Conservation (phyloP, 208 protist species). For the Acanthamoeba polyphaga region DNA sequence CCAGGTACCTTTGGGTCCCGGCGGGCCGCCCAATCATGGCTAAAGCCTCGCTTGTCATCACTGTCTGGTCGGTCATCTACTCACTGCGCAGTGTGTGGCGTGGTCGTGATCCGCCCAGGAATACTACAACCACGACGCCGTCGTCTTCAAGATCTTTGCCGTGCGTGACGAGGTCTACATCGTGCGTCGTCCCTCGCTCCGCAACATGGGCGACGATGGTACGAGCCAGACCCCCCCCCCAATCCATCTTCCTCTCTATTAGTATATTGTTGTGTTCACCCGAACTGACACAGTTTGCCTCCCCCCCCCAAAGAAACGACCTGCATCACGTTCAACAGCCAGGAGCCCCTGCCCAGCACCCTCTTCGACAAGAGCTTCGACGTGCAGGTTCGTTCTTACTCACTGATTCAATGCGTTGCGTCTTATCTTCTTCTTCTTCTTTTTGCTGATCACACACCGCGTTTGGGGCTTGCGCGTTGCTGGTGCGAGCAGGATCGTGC, state of each 20-base stretch:
- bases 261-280: neutral
- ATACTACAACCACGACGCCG: constrained; percentile 81
- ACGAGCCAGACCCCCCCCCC: neutral
- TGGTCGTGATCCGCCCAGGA: constrained; percentile 62
- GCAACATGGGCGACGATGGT: constrained; percentile 67
- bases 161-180: constrained; percentile 78
- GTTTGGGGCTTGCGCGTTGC: neutral
- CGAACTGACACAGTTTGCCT: neutral
- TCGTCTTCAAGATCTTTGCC: constrained; percentile 83
- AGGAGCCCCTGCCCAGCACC: constrained; percentile 76
- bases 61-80: neutral
- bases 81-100: neutral
- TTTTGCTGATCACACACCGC: neutral
- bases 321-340: constrained; percentile 81
- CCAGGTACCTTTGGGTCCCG: neutral
- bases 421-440: too few species aligned
- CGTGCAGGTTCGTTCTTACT: neutral
- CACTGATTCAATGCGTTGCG: neutral
- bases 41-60: neutral
- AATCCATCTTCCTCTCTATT: neutral
- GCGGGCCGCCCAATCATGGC: too few species aligned
- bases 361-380: constrained; percentile 68
- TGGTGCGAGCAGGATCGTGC: neutral
- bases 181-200: constrained; percentile 79
- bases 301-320: constrained; percentile 18